phyloP scores from a whole-genome alignment of 305 asterid species.

The Caryopteris hybrid region DNA sequence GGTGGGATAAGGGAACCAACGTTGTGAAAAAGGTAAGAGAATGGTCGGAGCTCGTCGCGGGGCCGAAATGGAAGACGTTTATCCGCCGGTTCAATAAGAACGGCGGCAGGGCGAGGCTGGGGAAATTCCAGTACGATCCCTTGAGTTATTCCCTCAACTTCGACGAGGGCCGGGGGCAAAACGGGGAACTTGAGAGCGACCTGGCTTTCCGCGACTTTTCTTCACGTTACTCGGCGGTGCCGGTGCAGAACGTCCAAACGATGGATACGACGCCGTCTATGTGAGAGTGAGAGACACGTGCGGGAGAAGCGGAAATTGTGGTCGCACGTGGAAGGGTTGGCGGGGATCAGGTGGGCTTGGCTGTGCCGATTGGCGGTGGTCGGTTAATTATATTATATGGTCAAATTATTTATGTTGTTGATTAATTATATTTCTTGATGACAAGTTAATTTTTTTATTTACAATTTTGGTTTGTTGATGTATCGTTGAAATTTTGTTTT shows the following conservation, averaged over 20 bases:
- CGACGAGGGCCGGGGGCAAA: conserved; percentile 48
- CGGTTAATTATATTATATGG: not conserved
- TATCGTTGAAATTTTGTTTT: too few species aligned
- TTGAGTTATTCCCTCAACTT: conserved; percentile 68
- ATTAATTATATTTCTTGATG: not conserved
- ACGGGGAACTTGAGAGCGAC: conserved; percentile 34
- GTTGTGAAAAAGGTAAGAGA: conserved; percentile 48
- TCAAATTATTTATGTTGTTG: not conserved
- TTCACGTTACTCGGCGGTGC: conserved; percentile 47
- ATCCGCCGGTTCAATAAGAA: conserved; percentile 53
- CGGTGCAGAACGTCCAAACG: conserved; percentile 24
- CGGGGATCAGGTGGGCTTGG: not conserved
- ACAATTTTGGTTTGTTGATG: too few species aligned
- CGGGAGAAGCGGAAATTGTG: not conserved
- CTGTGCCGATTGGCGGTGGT: not conserved
- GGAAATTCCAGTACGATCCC: conserved; percentile 61
- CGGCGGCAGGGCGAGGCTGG: conserved; percentile 25
- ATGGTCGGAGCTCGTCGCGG: conserved; percentile 81
- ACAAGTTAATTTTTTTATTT: not conserved
- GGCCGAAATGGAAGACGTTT: conserved; percentile 83
- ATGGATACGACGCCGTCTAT: conserved; percentile 22
- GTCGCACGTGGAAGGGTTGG: not conserved
- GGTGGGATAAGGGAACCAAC: conserved; percentile 40
- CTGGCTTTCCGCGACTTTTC: conserved; percentile 42
- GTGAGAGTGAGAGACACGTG: conserved; percentile 17